Evolutionary conservation across 495 filamentous ascomycete species (phyloP).

Genomic region (Annulohypoxylon stygium): DNA sequence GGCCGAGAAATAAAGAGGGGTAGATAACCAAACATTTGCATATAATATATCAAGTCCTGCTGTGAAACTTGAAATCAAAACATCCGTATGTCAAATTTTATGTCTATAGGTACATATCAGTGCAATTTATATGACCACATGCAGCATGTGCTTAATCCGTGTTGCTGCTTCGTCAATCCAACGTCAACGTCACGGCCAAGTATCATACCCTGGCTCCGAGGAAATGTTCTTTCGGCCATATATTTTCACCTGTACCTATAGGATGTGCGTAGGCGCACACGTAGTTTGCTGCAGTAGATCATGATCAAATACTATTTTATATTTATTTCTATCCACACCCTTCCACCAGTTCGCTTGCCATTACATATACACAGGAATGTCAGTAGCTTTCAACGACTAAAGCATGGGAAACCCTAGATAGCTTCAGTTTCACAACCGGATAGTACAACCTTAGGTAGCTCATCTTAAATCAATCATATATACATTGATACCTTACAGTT

Average conservation of each 20-base stretch:
- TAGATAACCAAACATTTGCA: slow-evolving; percentile 11
- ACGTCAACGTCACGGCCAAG: slow-evolving; percentile 30
- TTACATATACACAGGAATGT: slow-evolving; percentile 25
- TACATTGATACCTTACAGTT: slow-evolving; percentile 18
- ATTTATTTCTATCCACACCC: background rate
- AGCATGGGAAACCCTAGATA: background rate
- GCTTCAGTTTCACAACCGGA: slow-evolving; percentile 1
- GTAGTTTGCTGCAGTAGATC: slow-evolving; percentile 7
- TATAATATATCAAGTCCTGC: slow-evolving; percentile 29
- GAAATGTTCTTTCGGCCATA: slow-evolving; percentile 27
- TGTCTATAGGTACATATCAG: too few relatives aligned
- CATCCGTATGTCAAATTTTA: too few relatives aligned
- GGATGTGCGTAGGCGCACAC: slow-evolving; percentile 1
- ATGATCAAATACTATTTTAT: slow-evolving; percentile 20
- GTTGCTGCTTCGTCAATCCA: slow-evolving; percentile 31
- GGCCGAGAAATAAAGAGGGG: slow-evolving; percentile 27
- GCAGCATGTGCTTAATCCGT: slow-evolving; percentile 25
- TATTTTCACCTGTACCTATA: slow-evolving; percentile 6
- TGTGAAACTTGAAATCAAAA: slow-evolving; percentile 28
- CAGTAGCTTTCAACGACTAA: slow-evolving; percentile 3
- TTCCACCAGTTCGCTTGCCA: slow-evolving; percentile 9
- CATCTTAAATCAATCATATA: slow-evolving; percentile 25
- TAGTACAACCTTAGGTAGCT: slow-evolving; percentile 10
- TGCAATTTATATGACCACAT: slow-evolving; percentile 1
- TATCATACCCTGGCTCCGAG: slow-evolving; percentile 20